phyloP scores from a whole-genome alignment of 306 rosid species.

The Alnus glutinosa region DNA sequence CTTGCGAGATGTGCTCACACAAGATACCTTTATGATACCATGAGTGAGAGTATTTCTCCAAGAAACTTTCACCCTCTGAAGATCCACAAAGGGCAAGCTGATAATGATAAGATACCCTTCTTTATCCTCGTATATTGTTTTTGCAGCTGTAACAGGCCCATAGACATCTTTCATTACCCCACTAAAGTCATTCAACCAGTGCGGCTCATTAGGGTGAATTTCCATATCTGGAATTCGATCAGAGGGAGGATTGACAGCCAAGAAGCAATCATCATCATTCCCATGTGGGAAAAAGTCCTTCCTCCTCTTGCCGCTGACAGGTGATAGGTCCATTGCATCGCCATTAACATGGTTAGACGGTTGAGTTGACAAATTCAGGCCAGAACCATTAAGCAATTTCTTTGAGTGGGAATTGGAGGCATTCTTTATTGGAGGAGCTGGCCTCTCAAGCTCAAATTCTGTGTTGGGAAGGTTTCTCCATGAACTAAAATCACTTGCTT shows the following conservation, averaged over 20 bases:
- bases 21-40: constrained; percentile 88
- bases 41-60: constrained; percentile 88
- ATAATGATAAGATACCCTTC: constrained; percentile 77
- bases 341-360: constrained; percentile 55
- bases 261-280: constrained; percentile 63
- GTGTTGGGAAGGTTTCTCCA: constrained; percentile 91
- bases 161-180: constrained; percentile 80
- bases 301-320: constrained; percentile 67
- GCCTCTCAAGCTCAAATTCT: constrained; percentile 86
- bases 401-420: constrained; percentile 57
- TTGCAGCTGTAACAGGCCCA: constrained; percentile 94
- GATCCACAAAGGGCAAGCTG: constrained; percentile 87
- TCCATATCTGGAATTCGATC: constrained; percentile 60
- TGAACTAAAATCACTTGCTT: constrained; percentile 84
- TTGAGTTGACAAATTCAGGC: constrained; percentile 68
- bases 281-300: constrained; percentile 67
- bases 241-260: constrained; percentile 73
- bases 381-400: constrained; percentile 81
- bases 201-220: constrained; percentile 48
- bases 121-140: constrained; percentile 85
- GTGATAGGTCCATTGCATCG: constrained; percentile 70
- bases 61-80: constrained; percentile 80
- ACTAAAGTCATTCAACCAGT: constrained; percentile 71
- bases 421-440: constrained; percentile 52
- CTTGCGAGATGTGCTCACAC: constrained; percentile 76